phyloP scores from a whole-genome alignment of 345 rosid genomes.

The Punica granatum region DNA sequence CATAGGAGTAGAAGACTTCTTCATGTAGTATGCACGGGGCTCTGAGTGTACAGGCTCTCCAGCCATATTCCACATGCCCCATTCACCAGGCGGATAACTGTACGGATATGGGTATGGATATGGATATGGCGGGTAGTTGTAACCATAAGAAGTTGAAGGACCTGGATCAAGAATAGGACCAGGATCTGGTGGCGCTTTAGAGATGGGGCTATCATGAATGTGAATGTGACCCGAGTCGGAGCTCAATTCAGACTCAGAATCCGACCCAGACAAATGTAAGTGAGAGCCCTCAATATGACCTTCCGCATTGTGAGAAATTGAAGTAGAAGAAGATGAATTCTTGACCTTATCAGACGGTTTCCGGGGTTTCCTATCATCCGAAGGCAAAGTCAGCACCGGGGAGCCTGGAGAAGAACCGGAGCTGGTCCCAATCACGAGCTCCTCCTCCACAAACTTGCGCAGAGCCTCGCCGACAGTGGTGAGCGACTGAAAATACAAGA shows the following conservation, averaged over 20 bases:
- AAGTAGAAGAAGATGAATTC: slow-evolving; percentile 45
- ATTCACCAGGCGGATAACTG: slow-evolving; percentile 27
- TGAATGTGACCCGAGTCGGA: slow-evolving; percentile 48
- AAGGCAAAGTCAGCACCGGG: slow-evolving; percentile 78
- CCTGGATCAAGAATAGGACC: slow-evolving; percentile 1
- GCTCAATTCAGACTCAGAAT: slow-evolving; percentile 39
- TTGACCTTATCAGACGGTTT: slow-evolving; percentile 13
- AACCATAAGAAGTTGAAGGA: slow-evolving; percentile 16
- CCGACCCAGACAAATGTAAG: slow-evolving; percentile 58
- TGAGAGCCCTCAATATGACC: slow-evolving; percentile 44
- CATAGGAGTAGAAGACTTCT: slow-evolving; percentile 53
- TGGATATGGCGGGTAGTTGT: slow-evolving; percentile 13
- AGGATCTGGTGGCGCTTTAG: slow-evolving; percentile 13
- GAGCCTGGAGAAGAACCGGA: slow-evolving; percentile 34
- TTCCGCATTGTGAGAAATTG: slow-evolving; percentile 31
- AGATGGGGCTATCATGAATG: slow-evolving; percentile 22
- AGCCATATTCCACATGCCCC: slow-evolving; percentile 27
- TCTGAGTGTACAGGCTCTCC: slow-evolving; percentile 21
- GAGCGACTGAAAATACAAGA: slow-evolving; percentile 62
- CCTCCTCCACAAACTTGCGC: slow-evolving; percentile 73
- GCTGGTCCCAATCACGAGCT: slow-evolving; percentile 41
- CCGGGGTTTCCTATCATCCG: slow-evolving; percentile 49
- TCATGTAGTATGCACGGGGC: slow-evolving; percentile 55
- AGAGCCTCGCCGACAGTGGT: slow-evolving; percentile 72
- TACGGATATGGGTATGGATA: not conserved